A percentile compares a stretch with the other conserved stretches of the same genome.
These are phyloP conservation scores for Aspergillus phoenicis DNA, from an alignment of 2,329 filamentous ascomycete species.

Conservation along the genomic window DNA sequence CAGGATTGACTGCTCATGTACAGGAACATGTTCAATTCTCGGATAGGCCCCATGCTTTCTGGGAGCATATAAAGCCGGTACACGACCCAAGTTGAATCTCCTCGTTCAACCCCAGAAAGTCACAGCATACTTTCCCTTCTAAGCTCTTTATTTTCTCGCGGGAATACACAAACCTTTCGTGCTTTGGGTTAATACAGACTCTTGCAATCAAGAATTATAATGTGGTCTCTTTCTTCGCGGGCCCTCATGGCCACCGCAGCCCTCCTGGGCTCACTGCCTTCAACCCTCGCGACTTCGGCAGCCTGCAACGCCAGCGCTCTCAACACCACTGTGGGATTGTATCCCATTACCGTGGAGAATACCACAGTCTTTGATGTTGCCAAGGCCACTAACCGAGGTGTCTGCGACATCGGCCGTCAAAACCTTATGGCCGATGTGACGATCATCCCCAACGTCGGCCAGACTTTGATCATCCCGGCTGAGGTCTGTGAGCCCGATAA, in stretches of 20 bases:
- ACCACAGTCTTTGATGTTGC: conserved; percentile 16
- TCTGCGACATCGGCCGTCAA: conserved; percentile 19
- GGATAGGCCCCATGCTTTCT: background rate
- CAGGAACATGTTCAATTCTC: background rate
- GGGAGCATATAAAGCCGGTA: background rate
- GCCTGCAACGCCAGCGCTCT: conserved; percentile 14
- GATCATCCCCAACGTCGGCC: conserved; percentile 17
- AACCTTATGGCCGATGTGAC: conserved; percentile 24
- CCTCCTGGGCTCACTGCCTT: background rate
- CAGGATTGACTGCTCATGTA: background rate
- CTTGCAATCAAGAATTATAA: background rate
- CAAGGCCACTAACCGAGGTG: conserved; percentile 12
- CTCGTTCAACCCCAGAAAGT: background rate
- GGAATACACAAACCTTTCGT: background rate
- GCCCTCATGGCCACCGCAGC: background rate
- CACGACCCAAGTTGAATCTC: background rate
- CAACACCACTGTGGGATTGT: conserved; percentile 10
- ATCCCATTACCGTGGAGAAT: conserved; percentile 1
- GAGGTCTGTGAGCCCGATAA: conserved; percentile 21
- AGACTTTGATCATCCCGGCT: conserved; percentile 17
- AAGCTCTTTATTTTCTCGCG: background rate
- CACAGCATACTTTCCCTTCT: background rate
- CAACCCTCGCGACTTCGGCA: background rate
- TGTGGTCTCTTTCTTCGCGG: background rate
- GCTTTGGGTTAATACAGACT: background rate